Conservation (phyloP, 2,329 filamentous ascomycete genomes). For the Microdochium trichocladiopsis region DNA sequence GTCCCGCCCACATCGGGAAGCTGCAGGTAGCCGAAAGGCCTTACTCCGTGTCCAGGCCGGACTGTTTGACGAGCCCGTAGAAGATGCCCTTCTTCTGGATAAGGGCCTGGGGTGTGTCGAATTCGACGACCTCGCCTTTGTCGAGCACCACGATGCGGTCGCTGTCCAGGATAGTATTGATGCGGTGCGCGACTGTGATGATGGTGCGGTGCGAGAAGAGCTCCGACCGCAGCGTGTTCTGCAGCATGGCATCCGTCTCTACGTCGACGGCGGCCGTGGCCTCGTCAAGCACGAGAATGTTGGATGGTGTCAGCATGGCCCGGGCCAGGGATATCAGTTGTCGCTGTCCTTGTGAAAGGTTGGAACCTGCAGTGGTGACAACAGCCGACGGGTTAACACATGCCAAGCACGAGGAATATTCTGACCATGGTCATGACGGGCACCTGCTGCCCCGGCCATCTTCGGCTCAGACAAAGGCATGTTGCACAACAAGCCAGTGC, state of each 20-base stretch:
- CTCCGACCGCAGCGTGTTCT: constrained; percentile 54
- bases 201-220: constrained; percentile 88
- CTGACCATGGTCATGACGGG: not conserved
- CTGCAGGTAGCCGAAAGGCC: not conserved
- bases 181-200: constrained; percentile 95
- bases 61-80: constrained; percentile 85
- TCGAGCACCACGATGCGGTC: constrained; percentile 93
- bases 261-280: constrained; percentile 75
- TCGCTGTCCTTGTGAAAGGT: constrained; percentile 89
- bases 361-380: constrained; percentile 58
- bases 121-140: constrained; percentile 83
- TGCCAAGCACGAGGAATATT: not conserved
- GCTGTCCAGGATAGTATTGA: constrained; percentile 88
- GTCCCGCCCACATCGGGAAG: no score
- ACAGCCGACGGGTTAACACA: not conserved
- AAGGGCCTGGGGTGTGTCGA: constrained; percentile 76
- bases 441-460: not conserved
- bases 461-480: constrained; percentile 14
- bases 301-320: constrained; percentile 88
- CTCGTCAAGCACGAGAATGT: constrained; percentile 95
- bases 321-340: constrained; percentile 91
- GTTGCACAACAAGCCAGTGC: not conserved
- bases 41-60: constrained; percentile 55
- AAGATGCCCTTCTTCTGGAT: constrained; percentile 74
- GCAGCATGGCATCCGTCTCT: constrained; percentile 61